Percentiles rank a stretch among this genome's conserved stretches.
These are phyloP conservation scores for Lecanosticta acicola DNA, from an alignment of 2,329 filamentous ascomycete genomes.

Conservation along the genomic window DNA sequence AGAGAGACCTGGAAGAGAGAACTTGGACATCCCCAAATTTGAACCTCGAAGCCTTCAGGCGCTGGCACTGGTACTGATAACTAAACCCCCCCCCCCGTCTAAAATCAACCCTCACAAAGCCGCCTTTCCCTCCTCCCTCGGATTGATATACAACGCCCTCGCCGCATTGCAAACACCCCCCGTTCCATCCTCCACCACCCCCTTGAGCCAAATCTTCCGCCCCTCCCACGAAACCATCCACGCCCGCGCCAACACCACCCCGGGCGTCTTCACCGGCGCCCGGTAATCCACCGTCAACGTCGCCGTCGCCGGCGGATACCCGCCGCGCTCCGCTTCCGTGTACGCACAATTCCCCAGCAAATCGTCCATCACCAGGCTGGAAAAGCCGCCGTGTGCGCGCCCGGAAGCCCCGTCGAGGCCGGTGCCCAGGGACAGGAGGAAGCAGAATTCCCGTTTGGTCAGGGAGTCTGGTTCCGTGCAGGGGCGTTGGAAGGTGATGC, in stretches of 20 bases:
- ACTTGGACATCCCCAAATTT: too few species aligned
- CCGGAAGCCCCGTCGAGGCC: conserved; percentile 21
- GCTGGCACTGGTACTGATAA: too few species aligned
- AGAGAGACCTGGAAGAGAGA: too few species aligned
- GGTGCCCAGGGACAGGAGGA: conserved; percentile 18
- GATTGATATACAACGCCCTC: conserved; percentile 19
- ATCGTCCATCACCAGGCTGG: conserved; percentile 20
- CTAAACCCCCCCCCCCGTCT: too few species aligned
- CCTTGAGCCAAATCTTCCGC: conserved; percentile 20
- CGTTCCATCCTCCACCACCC: conserved; percentile 18
- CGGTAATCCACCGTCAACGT: conserved; percentile 23
- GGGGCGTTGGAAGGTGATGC: conserved; percentile 15
- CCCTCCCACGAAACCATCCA: conserved; percentile 17
- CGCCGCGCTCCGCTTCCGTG: neutral
- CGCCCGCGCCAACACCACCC: conserved; percentile 16
- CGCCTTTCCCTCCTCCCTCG: neutral
- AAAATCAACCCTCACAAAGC: neutral
- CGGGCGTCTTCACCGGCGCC: conserved; percentile 18
- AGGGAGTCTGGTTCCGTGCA: conserved; percentile 15
- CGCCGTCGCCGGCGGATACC: conserved; percentile 22
- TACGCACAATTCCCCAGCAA: conserved; percentile 12
- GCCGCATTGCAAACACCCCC: conserved; percentile 17
- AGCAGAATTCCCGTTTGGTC: conserved; percentile 15
- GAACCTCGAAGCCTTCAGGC: too few species aligned
- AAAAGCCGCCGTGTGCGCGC: conserved; percentile 23